These are phyloP conservation scores for Ichthyophonus hoferi DNA, from an alignment of 208 protist species.

Conservation along the genomic window DNA sequence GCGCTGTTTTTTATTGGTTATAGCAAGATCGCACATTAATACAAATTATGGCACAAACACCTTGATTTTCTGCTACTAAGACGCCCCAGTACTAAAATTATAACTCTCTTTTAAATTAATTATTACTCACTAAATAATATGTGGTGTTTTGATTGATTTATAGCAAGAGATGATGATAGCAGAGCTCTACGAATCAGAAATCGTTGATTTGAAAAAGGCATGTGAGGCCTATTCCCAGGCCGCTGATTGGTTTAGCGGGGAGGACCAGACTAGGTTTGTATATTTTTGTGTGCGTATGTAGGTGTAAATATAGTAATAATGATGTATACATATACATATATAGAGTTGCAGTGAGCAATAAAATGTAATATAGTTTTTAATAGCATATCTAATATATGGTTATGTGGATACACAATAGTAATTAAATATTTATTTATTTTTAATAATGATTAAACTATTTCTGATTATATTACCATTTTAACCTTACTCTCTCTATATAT, in stretches of 20 bases:
- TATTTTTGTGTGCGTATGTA: background rate
- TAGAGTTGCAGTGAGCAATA: background rate
- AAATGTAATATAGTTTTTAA: background rate
- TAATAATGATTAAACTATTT: too few species aligned
- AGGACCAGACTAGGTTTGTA: conserved; percentile 24
- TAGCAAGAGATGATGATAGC: conserved; percentile 39
- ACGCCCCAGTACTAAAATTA: background rate
- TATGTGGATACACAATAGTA: background rate
- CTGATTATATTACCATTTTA: too few species aligned
- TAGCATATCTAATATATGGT: background rate
- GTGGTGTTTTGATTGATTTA: too few species aligned
- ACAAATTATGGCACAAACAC: too few species aligned
- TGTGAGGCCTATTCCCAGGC: conserved; percentile 34
- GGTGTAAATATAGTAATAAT: too few species aligned
- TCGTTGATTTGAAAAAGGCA: conserved; percentile 34
- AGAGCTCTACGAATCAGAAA: conserved; percentile 41
- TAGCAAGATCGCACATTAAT: too few species aligned
- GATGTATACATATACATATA: background rate
- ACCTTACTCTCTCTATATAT: too few species aligned
- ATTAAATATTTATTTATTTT: too few species aligned
- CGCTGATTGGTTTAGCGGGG: conserved; percentile 39
- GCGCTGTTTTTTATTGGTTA: too few species aligned
- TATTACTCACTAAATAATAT: too few species aligned
- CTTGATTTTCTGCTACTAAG: too few species aligned
- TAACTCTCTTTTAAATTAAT: background rate